These are phyloP conservation scores for Dalbergia oliveri DNA, from an alignment of 306 rosid species.

Conservation along the genomic window DNA sequence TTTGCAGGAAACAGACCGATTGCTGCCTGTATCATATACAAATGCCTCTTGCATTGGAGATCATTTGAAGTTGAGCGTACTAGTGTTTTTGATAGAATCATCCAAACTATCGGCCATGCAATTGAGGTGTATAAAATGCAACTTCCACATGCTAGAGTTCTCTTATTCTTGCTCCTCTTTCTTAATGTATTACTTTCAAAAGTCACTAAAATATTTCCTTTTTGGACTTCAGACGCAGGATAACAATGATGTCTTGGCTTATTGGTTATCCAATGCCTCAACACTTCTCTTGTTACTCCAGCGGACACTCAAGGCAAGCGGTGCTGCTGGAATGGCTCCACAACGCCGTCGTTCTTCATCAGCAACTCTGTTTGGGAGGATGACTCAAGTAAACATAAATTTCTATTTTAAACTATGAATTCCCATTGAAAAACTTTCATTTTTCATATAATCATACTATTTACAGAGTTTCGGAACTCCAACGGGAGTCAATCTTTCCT, in stretches of 20 bases:
- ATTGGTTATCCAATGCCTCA: slow-evolving; percentile 70
- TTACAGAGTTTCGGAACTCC: slow-evolving; percentile 63
- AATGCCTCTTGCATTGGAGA: slow-evolving; percentile 71
- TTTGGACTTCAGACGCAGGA: slow-evolving; percentile 66
- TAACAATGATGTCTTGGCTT: slow-evolving; percentile 64
- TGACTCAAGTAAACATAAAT: slow-evolving; percentile 61
- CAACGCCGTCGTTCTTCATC: slow-evolving; percentile 66
- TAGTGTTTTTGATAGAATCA: slow-evolving; percentile 63
- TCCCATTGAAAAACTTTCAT: slow-evolving; percentile 16
- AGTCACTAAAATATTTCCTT: slow-evolving; percentile 41
- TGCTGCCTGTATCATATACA: slow-evolving; percentile 68
- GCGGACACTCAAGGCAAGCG: slow-evolving; percentile 68
- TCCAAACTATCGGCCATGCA: slow-evolving; percentile 63
- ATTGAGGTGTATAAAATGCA: slow-evolving; percentile 59
- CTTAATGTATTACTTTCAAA: slow-evolving; percentile 33
- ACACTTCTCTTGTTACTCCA: slow-evolving; percentile 67
- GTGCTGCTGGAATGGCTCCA: slow-evolving; percentile 72
- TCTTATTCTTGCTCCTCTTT: slow-evolving; percentile 32
- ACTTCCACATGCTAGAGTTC: slow-evolving; percentile 33
- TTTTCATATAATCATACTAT: slow-evolving; percentile 34
- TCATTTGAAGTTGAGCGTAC: slow-evolving; percentile 71
- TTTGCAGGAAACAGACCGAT: slow-evolving; percentile 61
- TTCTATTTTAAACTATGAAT: slow-evolving; percentile 43
- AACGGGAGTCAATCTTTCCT: slow-evolving; percentile 58
- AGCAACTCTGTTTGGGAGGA: slow-evolving; percentile 64